phyloP scores from a whole-genome alignment of 148 eudicot genomes.

The Agrostemma githago region DNA sequence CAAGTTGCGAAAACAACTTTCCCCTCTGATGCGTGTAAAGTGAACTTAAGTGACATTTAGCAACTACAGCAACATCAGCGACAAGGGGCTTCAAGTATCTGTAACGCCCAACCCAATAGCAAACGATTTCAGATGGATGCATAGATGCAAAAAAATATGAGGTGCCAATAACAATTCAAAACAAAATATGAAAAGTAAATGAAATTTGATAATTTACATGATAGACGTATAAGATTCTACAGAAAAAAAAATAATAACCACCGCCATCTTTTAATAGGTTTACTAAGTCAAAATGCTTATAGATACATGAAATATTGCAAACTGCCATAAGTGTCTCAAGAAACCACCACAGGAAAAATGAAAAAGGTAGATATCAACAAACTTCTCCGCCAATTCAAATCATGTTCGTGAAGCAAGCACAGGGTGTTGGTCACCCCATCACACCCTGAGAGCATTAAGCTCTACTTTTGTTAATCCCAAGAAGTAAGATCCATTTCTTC shows the following conservation, averaged over 20 bases:
- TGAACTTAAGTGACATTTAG: conserved; percentile 91
- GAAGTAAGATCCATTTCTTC: background rate
- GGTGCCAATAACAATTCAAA: background rate
- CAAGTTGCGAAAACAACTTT: conserved; percentile 85
- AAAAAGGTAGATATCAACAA: background rate
- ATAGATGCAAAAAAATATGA: background rate
- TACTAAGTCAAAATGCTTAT: conserved; percentile 1
- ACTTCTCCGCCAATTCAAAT: background rate
- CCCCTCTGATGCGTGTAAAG: conserved; percentile 86
- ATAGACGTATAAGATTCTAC: background rate
- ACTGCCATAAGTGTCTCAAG: background rate
- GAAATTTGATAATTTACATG: background rate
- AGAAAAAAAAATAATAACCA: background rate
- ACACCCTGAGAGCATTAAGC: background rate
- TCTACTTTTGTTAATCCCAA: background rate
- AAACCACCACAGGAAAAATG: background rate
- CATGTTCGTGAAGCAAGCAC: background rate
- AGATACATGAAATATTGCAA: background rate
- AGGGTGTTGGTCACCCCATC: background rate
- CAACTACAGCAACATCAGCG: conserved; percentile 94
- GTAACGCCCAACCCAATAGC: conserved; percentile 22
- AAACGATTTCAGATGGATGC: background rate
- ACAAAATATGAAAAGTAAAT: background rate
- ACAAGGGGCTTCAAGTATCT: conserved; percentile 87
- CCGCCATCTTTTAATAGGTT: background rate